These are phyloP conservation scores for Hygrophoropsis aurantiaca DNA, from an alignment of 768 basidiomycete species.

Conservation along the genomic window DNA sequence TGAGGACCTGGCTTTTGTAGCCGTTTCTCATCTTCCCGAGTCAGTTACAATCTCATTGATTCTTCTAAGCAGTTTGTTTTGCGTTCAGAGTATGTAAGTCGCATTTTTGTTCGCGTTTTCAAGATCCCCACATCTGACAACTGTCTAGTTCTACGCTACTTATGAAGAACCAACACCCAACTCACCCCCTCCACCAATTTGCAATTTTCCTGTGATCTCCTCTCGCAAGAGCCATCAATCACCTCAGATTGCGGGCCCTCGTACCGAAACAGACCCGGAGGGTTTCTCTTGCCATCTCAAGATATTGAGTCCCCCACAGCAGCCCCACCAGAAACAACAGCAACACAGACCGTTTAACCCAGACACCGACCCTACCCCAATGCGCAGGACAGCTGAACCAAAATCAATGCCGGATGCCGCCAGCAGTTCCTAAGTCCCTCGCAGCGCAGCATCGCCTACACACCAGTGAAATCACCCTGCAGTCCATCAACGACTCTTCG, in stretches of 20 bases:
- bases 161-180: constrained; percentile 21
- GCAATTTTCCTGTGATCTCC: constrained; percentile 19
- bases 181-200: constrained; percentile 24
- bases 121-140: too few relatives aligned
- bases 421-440: constrained; percentile 46
- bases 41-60: too few relatives aligned
- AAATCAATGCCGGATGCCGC: constrained; percentile 62
- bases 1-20: too few relatives aligned
- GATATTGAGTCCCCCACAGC: constrained; percentile 55
- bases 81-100: too few relatives aligned
- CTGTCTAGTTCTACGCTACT: too few relatives aligned
- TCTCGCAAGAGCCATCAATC: constrained; percentile 36
- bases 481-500: constrained; percentile 41
- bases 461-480: constrained; percentile 34
- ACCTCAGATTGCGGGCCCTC: constrained; percentile 35
- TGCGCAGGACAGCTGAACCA: constrained; percentile 61
- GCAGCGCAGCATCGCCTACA: constrained; percentile 27
- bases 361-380: constrained; percentile 63
- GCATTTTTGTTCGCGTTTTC: too few relatives aligned
- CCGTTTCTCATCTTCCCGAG: too few relatives aligned
- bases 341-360: constrained; percentile 68
- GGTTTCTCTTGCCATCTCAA: constrained; percentile 73
- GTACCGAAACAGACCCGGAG: constrained; percentile 60
- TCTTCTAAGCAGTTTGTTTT: too few relatives aligned
- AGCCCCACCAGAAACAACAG: constrained; percentile 34